A percentile compares a stretch with the other conserved stretches of the same genome.
Conservation (phyloP, 2,329 filamentous ascomycete genomes). For the Diplocarpon rosae region DNA sequence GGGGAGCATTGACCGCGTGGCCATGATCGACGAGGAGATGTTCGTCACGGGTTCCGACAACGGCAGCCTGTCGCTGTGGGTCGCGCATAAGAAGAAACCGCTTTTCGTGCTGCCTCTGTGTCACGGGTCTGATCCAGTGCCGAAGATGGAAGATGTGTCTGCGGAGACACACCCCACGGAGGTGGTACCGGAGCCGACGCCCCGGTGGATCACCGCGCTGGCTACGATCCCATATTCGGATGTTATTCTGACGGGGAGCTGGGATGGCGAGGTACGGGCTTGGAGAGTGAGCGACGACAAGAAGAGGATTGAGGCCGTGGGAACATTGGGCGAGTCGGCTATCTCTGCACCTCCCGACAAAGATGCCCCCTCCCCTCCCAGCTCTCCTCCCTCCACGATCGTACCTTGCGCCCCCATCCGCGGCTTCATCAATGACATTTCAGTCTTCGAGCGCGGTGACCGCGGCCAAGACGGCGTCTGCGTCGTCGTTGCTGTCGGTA, state of each 20-base stretch:
- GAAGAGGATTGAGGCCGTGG: slow-evolving; percentile 61
- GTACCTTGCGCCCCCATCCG: slow-evolving; percentile 18
- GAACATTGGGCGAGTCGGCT: slow-evolving; percentile 37
- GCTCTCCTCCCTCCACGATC: too few relatives aligned
- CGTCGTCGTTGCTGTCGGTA: slow-evolving; percentile 75
- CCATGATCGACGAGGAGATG: slow-evolving; percentile 76
- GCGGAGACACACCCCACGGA: slow-evolving; percentile 57
- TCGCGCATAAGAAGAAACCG: slow-evolving; percentile 87
- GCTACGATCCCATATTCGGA: slow-evolving; percentile 82
- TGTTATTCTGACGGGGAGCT: slow-evolving; percentile 81
- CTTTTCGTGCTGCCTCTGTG: slow-evolving; percentile 69
- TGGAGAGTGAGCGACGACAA: slow-evolving; percentile 84
- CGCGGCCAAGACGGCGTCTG: slow-evolving; percentile 67
- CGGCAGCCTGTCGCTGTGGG: slow-evolving; percentile 79
- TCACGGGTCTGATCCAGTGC: slow-evolving; percentile 70
- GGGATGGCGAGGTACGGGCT: slow-evolving; percentile 78
- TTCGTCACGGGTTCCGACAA: slow-evolving; percentile 95
- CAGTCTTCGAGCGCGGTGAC: slow-evolving; percentile 75
- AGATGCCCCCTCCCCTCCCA: too few relatives aligned
- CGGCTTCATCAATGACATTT: slow-evolving; percentile 81
- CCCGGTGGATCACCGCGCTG: slow-evolving; percentile 85
- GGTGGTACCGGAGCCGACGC: slow-evolving; percentile 53
- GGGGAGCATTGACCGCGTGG: slow-evolving; percentile 84
- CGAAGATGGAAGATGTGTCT: slow-evolving; percentile 57
- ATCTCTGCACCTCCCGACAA: neutral